Evolutionary conservation across 129 eudicot genomes (phyloP).

Genomic region (Helichrysum umbraculigerum): DNA sequence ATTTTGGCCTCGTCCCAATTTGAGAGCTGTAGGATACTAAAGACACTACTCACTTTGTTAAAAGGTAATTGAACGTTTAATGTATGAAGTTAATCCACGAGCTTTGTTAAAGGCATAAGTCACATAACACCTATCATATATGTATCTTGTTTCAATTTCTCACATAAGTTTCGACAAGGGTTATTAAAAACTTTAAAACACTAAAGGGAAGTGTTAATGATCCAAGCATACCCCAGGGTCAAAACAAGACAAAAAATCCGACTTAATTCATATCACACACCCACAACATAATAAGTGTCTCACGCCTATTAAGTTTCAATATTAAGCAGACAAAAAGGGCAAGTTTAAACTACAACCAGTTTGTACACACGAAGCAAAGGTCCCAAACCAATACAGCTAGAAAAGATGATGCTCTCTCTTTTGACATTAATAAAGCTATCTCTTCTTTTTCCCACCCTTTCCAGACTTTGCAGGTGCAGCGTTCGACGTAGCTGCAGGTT

Average conservation of each 20-base stretch:
- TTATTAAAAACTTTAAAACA: neutral
- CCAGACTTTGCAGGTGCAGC: constrained; percentile 73
- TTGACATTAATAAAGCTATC: constrained; percentile 38
- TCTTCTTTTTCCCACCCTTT: constrained; percentile 84
- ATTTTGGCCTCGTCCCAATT: neutral
- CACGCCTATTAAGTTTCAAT: neutral
- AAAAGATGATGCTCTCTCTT: neutral
- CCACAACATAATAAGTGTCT: neutral
- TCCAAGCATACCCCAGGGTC: neutral
- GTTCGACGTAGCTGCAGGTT: constrained; percentile 60
- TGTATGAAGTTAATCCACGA: no score
- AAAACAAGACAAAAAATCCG: neutral
- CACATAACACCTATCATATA: neutral
- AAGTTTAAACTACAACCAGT: constrained; percentile 10
- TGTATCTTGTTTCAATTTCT: neutral
- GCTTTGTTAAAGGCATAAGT: no score
- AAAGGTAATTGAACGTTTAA: neutral
- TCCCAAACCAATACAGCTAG: neutral
- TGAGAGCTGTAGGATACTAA: neutral
- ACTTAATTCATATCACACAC: neutral
- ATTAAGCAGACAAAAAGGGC: constrained; percentile 11
- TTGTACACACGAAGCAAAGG: neutral
- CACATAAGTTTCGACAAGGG: neutral
- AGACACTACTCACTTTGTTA: neutral
- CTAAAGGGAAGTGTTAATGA: neutral